phyloP scores from a whole-genome alignment of 108 stramenopile species.

The Discostella pseudostelligera region DNA sequence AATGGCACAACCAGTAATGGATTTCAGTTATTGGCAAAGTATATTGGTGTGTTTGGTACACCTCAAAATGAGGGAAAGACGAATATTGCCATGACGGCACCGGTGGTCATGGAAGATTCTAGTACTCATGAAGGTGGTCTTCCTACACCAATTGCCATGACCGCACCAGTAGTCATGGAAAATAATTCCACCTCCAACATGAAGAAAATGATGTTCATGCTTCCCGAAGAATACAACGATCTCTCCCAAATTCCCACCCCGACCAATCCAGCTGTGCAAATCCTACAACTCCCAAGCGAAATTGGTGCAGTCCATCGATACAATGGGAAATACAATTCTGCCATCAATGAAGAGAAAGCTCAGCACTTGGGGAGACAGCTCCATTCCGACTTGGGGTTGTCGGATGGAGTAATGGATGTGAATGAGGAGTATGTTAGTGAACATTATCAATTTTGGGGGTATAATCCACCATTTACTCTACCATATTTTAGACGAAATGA shows the following conservation, averaged over 20 bases:
- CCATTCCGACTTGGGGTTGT: too few species aligned
- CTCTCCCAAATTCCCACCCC: slow-evolving; percentile 81
- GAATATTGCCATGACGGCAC: slow-evolving; percentile 84
- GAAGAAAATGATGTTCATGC: slow-evolving; percentile 81
- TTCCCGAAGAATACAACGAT: slow-evolving; percentile 71
- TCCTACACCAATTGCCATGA: slow-evolving; percentile 64
- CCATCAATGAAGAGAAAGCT: slow-evolving; percentile 45
- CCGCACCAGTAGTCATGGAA: slow-evolving; percentile 70
- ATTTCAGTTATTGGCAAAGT: slow-evolving; percentile 65
- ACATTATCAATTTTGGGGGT: slow-evolving; percentile 78
- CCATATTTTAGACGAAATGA: slow-evolving; percentile 86
- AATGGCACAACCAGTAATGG: slow-evolving; percentile 31
- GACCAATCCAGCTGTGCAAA: slow-evolving; percentile 63
- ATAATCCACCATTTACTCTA: slow-evolving; percentile 86
- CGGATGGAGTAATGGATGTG: slow-evolving; percentile 59
- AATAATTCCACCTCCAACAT: slow-evolving; percentile 26
- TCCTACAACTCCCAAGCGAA: slow-evolving; percentile 58
- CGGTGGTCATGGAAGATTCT: slow-evolving; percentile 65
- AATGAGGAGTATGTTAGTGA: slow-evolving; percentile 51
- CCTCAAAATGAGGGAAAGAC: slow-evolving; percentile 66
- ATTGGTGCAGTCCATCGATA: slow-evolving; percentile 79
- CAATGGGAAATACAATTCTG: slow-evolving; percentile 48
- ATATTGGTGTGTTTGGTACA: slow-evolving; percentile 84
- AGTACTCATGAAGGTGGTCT: too few species aligned
- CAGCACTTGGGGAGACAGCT: slow-evolving; percentile 50